Evolutionary conservation across 495 filamentous ascomycete genomes (phyloP).

Genomic region (Sordaria brevicollis): DNA sequence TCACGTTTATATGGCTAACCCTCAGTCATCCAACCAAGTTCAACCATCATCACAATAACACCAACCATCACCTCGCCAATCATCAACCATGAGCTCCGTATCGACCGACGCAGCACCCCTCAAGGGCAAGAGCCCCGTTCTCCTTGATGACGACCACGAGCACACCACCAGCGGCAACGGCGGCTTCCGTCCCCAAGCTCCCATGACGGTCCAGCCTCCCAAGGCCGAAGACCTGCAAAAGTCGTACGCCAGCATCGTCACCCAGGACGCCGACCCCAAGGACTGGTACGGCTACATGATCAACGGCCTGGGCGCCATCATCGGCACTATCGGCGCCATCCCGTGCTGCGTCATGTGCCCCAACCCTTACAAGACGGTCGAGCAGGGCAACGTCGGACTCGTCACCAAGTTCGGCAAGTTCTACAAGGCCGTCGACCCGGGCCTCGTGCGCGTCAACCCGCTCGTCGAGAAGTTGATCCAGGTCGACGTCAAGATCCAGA

Average conservation of each 20-base stretch:
- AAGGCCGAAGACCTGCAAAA: conserved; percentile 77
- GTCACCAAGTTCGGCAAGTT: conserved; percentile 96
- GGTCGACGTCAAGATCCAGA: conserved; percentile 98
- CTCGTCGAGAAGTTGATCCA: conserved; percentile 80
- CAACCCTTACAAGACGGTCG: conserved; percentile 93
- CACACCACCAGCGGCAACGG: neutral
- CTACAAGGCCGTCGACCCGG: conserved; percentile 92
- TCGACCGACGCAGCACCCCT: conserved; percentile 3
- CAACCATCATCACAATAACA: neutral
- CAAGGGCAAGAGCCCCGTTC: conserved; percentile 17
- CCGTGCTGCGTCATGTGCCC: conserved; percentile 90
- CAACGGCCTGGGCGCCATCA: conserved; percentile 59
- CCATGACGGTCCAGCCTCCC: conserved; percentile 76
- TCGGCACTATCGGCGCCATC: conserved; percentile 78
- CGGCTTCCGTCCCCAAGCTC: conserved; percentile 30
- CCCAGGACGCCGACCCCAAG: conserved; percentile 60
- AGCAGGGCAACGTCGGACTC: conserved; percentile 86
- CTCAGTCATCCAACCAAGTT: neutral
- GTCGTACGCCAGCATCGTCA: conserved; percentile 70
- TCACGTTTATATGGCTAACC: neutral
- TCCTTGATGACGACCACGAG: neutral
- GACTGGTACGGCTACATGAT: conserved; percentile 92
- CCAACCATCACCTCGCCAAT: neutral
- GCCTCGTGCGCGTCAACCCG: conserved; percentile 97
- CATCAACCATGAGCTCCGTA: neutral